Conservation (phyloP, 73 alveolate species). For the Uronychia binucleata region DNA sequence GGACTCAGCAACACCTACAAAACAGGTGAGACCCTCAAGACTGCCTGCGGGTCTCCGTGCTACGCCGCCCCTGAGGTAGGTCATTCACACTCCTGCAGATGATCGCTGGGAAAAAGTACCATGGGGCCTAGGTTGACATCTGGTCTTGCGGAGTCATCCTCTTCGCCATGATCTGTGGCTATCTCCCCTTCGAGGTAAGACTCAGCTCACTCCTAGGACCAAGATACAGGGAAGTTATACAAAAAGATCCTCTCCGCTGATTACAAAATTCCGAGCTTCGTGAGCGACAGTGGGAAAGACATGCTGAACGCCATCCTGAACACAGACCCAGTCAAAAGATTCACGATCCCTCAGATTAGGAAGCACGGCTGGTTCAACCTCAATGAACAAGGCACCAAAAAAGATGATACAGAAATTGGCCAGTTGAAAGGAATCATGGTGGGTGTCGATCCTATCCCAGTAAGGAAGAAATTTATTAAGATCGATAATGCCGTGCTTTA, state of each 20-base stretch:
- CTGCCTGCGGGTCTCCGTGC: slow-evolving; percentile 84
- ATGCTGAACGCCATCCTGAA: slow-evolving; percentile 77
- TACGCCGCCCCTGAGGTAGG: slow-evolving; percentile 86
- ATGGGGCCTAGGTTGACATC: slow-evolving; percentile 60
- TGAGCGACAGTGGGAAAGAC: slow-evolving; percentile 77
- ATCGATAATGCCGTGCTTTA: too few species aligned
- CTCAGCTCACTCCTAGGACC: too few species aligned
- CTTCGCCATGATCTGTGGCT: slow-evolving; percentile 75
- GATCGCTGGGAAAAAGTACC: slow-evolving; percentile 65
- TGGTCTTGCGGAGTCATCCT: slow-evolving; percentile 72
- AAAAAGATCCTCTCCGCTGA: slow-evolving; percentile 79
- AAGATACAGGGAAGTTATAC: slow-evolving; percentile 89
- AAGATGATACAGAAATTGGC: too few species aligned
- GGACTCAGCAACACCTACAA: slow-evolving; percentile 74
- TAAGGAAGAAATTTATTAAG: too few species aligned
- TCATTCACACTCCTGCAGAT: too few species aligned
- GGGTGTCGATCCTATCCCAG: too few species aligned
- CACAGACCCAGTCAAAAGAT: slow-evolving; percentile 91
- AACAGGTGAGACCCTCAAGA: slow-evolving; percentile 46
- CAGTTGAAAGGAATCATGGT: too few species aligned
- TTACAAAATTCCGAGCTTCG: slow-evolving; percentile 69
- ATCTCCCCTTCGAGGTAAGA: slow-evolving; percentile 79
- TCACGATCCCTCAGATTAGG: slow-evolving; percentile 79
- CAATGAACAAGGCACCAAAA: too few species aligned
- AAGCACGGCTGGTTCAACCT: slow-evolving; percentile 91